A percentile compares a stretch with the other conserved stretches of the same genome.
Evolutionary conservation across 2,329 filamentous ascomycete species (phyloP).

Genomic region (Dendrostoma leiphaemia): DNA sequence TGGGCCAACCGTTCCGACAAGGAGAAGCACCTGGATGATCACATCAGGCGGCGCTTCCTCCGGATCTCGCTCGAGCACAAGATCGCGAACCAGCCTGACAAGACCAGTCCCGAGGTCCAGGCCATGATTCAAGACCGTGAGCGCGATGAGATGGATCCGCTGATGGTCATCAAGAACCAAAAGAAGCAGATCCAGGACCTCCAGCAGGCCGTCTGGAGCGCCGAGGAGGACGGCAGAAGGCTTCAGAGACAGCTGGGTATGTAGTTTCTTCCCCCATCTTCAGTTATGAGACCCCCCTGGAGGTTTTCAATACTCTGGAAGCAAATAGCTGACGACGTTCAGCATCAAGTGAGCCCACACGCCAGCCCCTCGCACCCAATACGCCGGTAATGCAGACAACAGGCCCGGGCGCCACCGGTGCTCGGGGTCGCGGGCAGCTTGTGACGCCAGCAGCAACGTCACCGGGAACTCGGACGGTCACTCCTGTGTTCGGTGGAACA

Average conservation of each 20-base stretch:
- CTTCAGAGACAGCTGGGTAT: background rate
- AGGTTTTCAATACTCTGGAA: background rate
- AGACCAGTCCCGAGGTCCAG: background rate
- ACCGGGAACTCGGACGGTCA: too few species aligned
- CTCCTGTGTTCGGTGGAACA: too few species aligned
- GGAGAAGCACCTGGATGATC: slow-evolving; percentile 13
- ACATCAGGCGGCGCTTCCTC: background rate
- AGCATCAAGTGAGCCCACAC: too few species aligned
- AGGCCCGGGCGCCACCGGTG: too few species aligned
- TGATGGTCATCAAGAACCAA: background rate
- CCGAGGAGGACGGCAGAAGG: background rate
- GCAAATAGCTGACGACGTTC: background rate
- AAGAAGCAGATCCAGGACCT: background rate
- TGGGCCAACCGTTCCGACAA: slow-evolving; percentile 3
- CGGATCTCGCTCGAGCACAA: slow-evolving; percentile 7
- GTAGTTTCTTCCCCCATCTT: background rate
- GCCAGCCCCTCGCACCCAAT: too few species aligned
- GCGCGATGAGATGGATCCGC: background rate
- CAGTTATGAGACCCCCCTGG: background rate
- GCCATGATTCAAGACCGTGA: background rate
- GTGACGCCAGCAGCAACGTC: too few species aligned
- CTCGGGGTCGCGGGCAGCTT: too few species aligned
- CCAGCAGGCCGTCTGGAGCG: background rate
- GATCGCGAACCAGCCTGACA: background rate
- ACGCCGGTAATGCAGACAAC: too few species aligned